phyloP scores from a whole-genome alignment of 257 asterid genomes.

The Henckelia pumila region DNA sequence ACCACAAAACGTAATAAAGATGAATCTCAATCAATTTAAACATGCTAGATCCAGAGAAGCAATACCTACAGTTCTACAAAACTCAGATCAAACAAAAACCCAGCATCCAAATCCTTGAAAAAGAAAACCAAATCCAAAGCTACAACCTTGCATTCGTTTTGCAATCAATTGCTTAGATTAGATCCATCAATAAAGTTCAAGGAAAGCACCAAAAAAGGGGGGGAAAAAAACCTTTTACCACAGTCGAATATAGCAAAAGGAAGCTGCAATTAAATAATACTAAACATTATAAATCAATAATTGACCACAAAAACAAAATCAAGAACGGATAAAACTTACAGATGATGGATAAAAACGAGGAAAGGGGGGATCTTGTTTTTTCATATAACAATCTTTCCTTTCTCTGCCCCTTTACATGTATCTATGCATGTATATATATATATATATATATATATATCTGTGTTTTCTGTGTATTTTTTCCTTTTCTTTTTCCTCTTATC shows the following conservation, averaged over 20 bases:
- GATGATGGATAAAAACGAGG: slow-evolving; percentile 34
- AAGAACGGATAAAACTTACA: slow-evolving; percentile 31
- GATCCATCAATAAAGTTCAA: slow-evolving; percentile 48
- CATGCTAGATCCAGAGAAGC: slow-evolving; percentile 30
- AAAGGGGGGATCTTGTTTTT: slow-evolving; percentile 20
- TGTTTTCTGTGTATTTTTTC: background rate
- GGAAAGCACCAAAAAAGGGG: background rate
- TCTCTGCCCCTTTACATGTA: slow-evolving; percentile 20
- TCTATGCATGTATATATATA: slow-evolving; percentile 2
- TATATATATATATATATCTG: background rate
- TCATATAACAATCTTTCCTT: slow-evolving; percentile 28
- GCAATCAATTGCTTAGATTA: slow-evolving; percentile 27
- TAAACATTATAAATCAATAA: background rate
- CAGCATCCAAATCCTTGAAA: slow-evolving; percentile 36
- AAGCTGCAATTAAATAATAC: slow-evolving; percentile 1
- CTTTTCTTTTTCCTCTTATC: background rate
- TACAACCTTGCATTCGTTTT: slow-evolving; percentile 45
- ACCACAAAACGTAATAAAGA: slow-evolving; percentile 30
- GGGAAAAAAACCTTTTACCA: slow-evolving; percentile 6
- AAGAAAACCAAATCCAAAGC: slow-evolving; percentile 34
- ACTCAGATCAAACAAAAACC: slow-evolving; percentile 59
- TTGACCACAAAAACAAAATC: background rate
- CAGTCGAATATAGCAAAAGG: slow-evolving; percentile 18
- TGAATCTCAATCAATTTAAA: slow-evolving; percentile 34
- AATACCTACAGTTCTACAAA: slow-evolving; percentile 52